Percentiles rank a stretch among this genome's conserved stretches.
Evolutionary conservation across 1,284 basidiomycete genomes (phyloP).

Genomic region (Rhodotorula mucilaginosa): DNA sequence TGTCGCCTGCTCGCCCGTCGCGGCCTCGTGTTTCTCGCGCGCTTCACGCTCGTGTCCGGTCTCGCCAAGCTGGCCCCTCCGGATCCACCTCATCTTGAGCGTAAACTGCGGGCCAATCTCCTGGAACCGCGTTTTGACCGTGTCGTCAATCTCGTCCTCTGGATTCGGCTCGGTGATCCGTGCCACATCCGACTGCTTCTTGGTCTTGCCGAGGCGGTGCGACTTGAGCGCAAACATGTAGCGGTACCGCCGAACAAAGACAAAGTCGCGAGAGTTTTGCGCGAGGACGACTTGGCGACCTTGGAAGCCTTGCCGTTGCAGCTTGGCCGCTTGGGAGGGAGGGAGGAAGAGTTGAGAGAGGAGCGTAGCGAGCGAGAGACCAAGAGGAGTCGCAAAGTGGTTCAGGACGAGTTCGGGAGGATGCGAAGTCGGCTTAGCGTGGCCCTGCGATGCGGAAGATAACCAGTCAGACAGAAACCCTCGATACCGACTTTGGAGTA

Average conservation of each 20-base stretch:
- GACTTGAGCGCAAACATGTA: constrained; percentile 45
- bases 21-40: constrained; percentile 30
- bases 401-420: constrained; percentile 95
- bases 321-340: constrained; percentile 79
- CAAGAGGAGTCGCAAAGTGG: constrained; percentile 89
- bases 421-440: constrained; percentile 87
- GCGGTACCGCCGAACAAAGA: constrained; percentile 79
- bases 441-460: constrained; percentile 60
- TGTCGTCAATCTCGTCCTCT: constrained; percentile 41
- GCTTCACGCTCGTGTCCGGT: constrained; percentile 33
- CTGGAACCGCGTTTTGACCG: constrained; percentile 78
- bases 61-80: constrained; percentile 60
- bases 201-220: constrained; percentile 37
- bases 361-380: constrained; percentile 86
- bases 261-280: constrained; percentile 96
- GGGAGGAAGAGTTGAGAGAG: constrained; percentile 95
- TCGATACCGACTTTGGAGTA: too few relatives aligned
- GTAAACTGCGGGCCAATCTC: constrained; percentile 99
- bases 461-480: too few relatives aligned
- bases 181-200: constrained; percentile 27
- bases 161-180: constrained; percentile 28
- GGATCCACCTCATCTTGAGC: constrained; percentile 83
- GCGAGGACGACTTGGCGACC: constrained; percentile 96
- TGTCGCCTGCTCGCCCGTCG: constrained; percentile 21
- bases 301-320: constrained; percentile 35